Conservation (phyloP, 371 early-diverging fungal genomes). For the Conidiobolus incongruus region DNA sequence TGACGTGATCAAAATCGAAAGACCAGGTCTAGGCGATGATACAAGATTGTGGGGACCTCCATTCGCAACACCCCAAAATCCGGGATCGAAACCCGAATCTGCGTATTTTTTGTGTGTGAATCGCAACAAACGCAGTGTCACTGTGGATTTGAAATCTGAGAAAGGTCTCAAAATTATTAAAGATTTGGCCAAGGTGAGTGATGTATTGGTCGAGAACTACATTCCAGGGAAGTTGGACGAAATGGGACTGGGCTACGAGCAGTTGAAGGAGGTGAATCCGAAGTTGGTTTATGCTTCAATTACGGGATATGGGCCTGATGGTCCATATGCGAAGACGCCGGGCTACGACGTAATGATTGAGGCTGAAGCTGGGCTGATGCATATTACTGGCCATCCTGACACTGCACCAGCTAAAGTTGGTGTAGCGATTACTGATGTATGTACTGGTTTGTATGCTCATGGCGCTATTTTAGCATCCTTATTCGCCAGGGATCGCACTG, state of each 20-base stretch:
- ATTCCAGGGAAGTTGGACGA: constrained; percentile 63
- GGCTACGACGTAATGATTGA: constrained; percentile 92
- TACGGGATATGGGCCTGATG: constrained; percentile 71
- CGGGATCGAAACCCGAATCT: constrained; percentile 25
- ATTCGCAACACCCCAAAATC: constrained; percentile 21
- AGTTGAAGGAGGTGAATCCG: constrained; percentile 40
- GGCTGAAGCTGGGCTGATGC: constrained; percentile 85
- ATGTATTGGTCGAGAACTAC: constrained; percentile 79
- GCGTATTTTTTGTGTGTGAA: constrained; percentile 81
- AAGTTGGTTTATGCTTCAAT: constrained; percentile 72
- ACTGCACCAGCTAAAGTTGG: constrained; percentile 83
- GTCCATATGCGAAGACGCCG: constrained; percentile 52
- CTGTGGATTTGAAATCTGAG: constrained; percentile 53
- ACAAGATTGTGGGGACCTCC: constrained; percentile 74
- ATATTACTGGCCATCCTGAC: constrained; percentile 72
- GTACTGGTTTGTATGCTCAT: constrained; percentile 55
- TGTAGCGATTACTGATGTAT: constrained; percentile 68
- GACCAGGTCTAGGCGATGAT: constrained; percentile 60
- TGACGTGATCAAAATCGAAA: constrained; percentile 73
- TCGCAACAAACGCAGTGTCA: constrained; percentile 72
- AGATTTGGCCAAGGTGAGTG: constrained; percentile 37
- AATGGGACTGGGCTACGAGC: constrained; percentile 55
- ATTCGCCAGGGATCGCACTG: constrained; percentile 34
- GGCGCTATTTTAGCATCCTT: constrained; percentile 75
- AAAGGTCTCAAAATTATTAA: constrained; percentile 36